Evolutionary conservation across 1,284 basidiomycete species (phyloP), one percentile per base, ranked within the genome.

Genomic region (Ustilago nuda): DNA sequence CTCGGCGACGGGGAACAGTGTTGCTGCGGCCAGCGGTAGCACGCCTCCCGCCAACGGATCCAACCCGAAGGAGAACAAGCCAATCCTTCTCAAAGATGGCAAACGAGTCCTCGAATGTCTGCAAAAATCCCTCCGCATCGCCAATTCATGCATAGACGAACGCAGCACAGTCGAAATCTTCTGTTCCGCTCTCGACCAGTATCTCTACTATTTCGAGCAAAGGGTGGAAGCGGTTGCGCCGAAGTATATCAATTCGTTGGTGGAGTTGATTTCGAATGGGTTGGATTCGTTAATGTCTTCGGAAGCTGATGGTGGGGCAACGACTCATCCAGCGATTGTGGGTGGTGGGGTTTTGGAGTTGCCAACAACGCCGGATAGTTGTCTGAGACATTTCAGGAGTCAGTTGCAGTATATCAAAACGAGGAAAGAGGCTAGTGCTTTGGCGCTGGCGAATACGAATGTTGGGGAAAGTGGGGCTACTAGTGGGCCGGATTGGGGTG

Each of bases 301-400:
- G 3, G 72, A 80, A 37, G 52, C 63, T 5, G 66, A 69, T 4
- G 59, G 61, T n/a, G 61, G 55, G 5, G 52, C 27, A 0, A 43
- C 64, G 32, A 63, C 70, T 5, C 70, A 66, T 45, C 70, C 70
- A n/a, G 61, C 76, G 7, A 62, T 66, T 32, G 65, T 65, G 13
- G 74, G 67, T 90, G 35, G 84, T 2, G 94, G 94, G 15, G 89
- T 95, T 23, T 90, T 97, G 66, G 95, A 98, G 82, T 93, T 93
- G 9, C 92, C 94, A 0, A 92, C 94, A 77, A 92, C 92, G 4
- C 93, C 94, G 8, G 95, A 98, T 53, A 93, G 94, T 90, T 95
- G 97, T 76, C 89, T 90, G 1, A 89, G 93, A 66, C 96, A 99
- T 87, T 98, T 98, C 89, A 89, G 91, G 62, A 95, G 95, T 86